phyloP scores from a whole-genome alignment of 2,329 filamentous ascomycete genomes.

The Dryadomyces quercus-mongolicae region DNA sequence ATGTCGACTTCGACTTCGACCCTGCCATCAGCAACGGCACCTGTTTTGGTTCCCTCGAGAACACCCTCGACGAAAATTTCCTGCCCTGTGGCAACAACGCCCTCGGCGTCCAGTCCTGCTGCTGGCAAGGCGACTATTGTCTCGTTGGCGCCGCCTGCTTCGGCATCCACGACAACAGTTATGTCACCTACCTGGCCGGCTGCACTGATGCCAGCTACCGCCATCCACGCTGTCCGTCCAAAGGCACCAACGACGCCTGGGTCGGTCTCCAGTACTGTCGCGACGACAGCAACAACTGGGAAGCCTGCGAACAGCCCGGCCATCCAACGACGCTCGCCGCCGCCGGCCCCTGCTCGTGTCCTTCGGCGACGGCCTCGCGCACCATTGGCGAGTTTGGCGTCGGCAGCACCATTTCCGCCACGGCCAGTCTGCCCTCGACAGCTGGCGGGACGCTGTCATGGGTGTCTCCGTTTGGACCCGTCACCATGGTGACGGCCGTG shows the following conservation, averaged over 20 bases:
- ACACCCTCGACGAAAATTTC: conserved; percentile 8
- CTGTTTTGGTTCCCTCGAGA: conserved; percentile 8
- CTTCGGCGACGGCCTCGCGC: conserved; percentile 14
- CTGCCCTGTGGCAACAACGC: conserved; percentile 14
- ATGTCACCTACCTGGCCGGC: conserved; percentile 24
- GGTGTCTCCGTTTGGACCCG: conserved; percentile 4
- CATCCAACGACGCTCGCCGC: conserved; percentile 12
- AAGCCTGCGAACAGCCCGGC: conserved; percentile 18
- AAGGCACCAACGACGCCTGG: conserved; percentile 20
- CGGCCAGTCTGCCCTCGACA: conserved; percentile 16
- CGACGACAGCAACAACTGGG: conserved; percentile 19
- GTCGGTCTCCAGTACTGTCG: conserved; percentile 23
- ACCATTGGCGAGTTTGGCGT: conserved; percentile 15
- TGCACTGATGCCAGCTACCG: conserved; percentile 22
- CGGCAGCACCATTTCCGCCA: conserved; percentile 14
- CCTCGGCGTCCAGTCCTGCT: conserved; percentile 8
- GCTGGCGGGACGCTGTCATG: conserved; percentile 16
- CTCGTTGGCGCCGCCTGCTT: conserved; percentile 11
- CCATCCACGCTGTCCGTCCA: conserved; percentile 20
- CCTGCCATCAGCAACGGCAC: conserved; percentile 10
- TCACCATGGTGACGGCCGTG: neutral
- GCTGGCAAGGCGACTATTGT: conserved; percentile 12
- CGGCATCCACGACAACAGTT: conserved; percentile 15
- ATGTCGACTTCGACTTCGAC: conserved; percentile 2
- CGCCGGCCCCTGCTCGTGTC: conserved; percentile 19